Base-by-base conservation (phyloP, 257 asterid genomes). In the Scutellaria galericulata region DNA sequence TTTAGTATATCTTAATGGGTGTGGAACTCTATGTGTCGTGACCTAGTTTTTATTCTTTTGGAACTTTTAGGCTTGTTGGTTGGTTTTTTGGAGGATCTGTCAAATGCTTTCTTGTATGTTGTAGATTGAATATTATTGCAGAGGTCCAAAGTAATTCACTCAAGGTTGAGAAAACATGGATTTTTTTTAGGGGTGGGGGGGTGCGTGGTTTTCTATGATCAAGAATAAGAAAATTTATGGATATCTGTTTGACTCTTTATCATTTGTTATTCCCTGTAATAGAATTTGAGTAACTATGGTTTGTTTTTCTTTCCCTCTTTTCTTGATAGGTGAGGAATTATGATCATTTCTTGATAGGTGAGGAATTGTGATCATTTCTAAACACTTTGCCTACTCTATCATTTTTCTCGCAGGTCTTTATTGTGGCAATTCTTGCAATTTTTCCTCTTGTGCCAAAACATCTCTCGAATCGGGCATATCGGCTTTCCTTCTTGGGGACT, bases 401-500 rank as follows among this genome's bases (percentile, higher is more conserved):
- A 9, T 45, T 64, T 73, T 50, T 50, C 64, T 47, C 58, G 71
- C 90, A 93, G 98, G 96, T 91, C 68, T 79, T 86, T 51, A 83
- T 84, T 47, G 93, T 94, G 81, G 92, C 90, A 64, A 79, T 89
- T 83, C 95, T 94, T 74, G 93, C 96, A 41, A 68, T 89, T 59
- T 79, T 94, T 35, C 97, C 97, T 13, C 78, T 91, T 77, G 82
- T 85, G 72, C 97, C 98, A 35, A 75, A 73, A 68, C 78, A 84
- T 78, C 88, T 94, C 63, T 89, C 98, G 8, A 82, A 78, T 70
- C 85, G 90, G 65, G 97, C 97, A 74, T 89, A 83, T 79, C 86
- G 93, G 39, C 89, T 89, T 78, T 86, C 97, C 74, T 89, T 91
- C 61, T 68, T 84, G 79, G 98, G 98, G 75, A 91, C 97, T 44